phyloP scores from a whole-genome alignment of 2,329 filamentous ascomycete genomes.

The Cercospora janseana region DNA sequence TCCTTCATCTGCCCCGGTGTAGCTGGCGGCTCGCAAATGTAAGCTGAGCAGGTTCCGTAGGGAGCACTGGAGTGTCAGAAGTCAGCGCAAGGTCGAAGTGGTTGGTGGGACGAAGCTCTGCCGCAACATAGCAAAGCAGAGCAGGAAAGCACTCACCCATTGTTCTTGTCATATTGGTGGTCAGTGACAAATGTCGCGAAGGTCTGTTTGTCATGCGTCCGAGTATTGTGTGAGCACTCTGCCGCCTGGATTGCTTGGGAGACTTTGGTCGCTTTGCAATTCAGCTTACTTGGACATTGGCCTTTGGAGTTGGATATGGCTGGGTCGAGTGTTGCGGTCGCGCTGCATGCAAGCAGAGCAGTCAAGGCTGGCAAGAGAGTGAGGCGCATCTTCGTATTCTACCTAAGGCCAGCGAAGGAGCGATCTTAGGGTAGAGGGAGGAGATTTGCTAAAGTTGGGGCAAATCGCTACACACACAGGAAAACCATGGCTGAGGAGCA shows the following conservation, averaged over 20 bases:
- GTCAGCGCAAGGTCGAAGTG: too few species aligned
- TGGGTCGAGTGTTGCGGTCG: constrained; percentile 40
- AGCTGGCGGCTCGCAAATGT: constrained; percentile 42
- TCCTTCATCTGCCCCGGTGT: constrained; percentile 33
- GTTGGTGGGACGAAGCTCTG: too few species aligned
- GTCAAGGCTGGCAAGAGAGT: constrained; percentile 11
- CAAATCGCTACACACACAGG: too few species aligned
- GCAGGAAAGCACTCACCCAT: constrained; percentile 42
- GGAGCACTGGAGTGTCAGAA: constrained; percentile 33
- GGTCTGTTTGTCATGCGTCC: constrained; percentile 39
- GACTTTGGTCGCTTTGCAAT: constrained; percentile 35
- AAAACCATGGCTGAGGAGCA: too few species aligned
- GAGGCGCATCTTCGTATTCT: constrained; percentile 16
- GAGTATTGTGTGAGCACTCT: constrained; percentile 46
- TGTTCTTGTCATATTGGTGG: constrained; percentile 45
- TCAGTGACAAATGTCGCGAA: constrained; percentile 46
- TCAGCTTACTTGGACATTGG: constrained; percentile 33
- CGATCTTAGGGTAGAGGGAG: not conserved
- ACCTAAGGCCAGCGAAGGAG: too few species aligned
- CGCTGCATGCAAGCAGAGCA: constrained; percentile 22
- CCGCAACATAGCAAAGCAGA: too few species aligned
- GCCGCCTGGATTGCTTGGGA: constrained; percentile 44
- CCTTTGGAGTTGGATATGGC: constrained; percentile 41
- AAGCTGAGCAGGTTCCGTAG: constrained; percentile 50
- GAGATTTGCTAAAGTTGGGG: too few species aligned